A percentile compares a stretch with the other conserved stretches of the same genome.
These are phyloP conservation scores for Hippophae tibetana DNA, from an alignment of 306 rosid species.

Conservation along the genomic window DNA sequence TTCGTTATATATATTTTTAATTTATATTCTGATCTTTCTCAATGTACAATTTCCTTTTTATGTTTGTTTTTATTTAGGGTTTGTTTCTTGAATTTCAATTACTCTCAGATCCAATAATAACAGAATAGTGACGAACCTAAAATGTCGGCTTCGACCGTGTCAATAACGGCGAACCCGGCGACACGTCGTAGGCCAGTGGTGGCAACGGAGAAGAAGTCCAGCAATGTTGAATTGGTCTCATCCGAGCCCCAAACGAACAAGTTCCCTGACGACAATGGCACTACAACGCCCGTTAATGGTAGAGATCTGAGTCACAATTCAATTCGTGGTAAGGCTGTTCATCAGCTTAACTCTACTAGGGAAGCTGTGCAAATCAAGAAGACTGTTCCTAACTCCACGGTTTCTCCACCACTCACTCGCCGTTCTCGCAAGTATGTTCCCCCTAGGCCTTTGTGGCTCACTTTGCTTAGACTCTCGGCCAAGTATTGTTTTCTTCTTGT, in stretches of 20 bases:
- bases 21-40: background rate
- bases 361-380: constrained; percentile 39
- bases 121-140: background rate
- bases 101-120: background rate
- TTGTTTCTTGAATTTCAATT: background rate
- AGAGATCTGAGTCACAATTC: constrained; percentile 79
- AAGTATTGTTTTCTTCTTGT: constrained; percentile 48
- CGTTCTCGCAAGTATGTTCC: constrained; percentile 36
- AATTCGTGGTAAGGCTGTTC: constrained; percentile 48
- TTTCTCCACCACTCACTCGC: constrained; percentile 23
- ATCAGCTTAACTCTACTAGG: constrained; percentile 32
- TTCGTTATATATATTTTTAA: no score
- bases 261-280: constrained; percentile 17
- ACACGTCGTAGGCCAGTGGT: constrained; percentile 67
- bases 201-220: constrained; percentile 40
- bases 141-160: constrained; percentile 95
- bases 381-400: constrained; percentile 31
- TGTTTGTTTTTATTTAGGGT: background rate
- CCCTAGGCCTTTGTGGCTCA: constrained; percentile 60
- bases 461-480: constrained; percentile 38
- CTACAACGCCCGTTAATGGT: constrained; percentile 16
- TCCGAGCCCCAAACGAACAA: constrained; percentile 35
- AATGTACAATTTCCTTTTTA: background rate
- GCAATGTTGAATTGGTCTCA: constrained; percentile 48
- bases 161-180: constrained; percentile 77